Evolutionary conservation across 2,329 filamentous ascomycete genomes (phyloP).

Genomic region (Paracamarosporium sp.): DNA sequence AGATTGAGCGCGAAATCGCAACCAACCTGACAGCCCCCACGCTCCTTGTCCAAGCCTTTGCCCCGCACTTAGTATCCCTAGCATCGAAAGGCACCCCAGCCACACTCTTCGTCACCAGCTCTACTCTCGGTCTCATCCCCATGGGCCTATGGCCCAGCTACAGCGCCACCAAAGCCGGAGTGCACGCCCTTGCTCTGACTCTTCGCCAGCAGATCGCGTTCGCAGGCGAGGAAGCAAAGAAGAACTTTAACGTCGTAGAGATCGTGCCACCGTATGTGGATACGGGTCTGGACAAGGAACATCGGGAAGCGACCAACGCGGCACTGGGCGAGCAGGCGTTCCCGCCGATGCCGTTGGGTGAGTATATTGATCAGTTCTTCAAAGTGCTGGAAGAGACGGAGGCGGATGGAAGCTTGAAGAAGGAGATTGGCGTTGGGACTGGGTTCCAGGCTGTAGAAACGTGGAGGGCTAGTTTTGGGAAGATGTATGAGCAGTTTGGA

Average conservation of each 20-base stretch:
- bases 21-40: conserved; percentile 9
- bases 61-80: not conserved
- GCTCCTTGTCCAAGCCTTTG: conserved; percentile 6
- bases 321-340: conserved; percentile 24
- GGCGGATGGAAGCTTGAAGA: conserved; percentile 11
- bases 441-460: conserved; percentile 6
- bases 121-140: conserved; percentile 2
- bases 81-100: not conserved
- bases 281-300: conserved; percentile 40
- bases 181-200: conserved; percentile 8
- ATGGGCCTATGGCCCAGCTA: conserved; percentile 10
- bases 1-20: conserved; percentile 7
- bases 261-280: conserved; percentile 48
- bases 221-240: conserved; percentile 12
- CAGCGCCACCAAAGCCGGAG: conserved; percentile 9
- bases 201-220: conserved; percentile 10
- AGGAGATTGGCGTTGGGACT: conserved; percentile 16
- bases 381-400: conserved; percentile 5
- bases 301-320: conserved; percentile 22
- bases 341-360: conserved; percentile 39
- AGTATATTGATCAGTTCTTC: conserved; percentile 31
- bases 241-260: conserved; percentile 42
- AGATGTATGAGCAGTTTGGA: conserved; percentile 9
- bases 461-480: conserved; percentile 17
- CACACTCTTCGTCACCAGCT: conserved; percentile 2